phyloP scores from a whole-genome alignment of 192 early-diverging fungal species.

The Backusella parvicylindrica region DNA sequence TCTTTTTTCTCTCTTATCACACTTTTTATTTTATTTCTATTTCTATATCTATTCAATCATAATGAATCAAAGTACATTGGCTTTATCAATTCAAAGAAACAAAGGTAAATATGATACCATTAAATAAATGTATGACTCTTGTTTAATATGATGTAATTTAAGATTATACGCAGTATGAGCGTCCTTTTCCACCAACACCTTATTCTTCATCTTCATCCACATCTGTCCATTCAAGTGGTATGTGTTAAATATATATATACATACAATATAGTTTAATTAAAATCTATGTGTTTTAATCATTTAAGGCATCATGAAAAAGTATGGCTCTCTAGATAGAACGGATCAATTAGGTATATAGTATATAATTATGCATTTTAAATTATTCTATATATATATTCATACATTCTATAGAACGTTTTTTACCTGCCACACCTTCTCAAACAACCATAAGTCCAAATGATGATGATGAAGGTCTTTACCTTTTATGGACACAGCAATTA shows the following conservation, averaged over 20 bases:
- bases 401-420: background rate
- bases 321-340: background rate
- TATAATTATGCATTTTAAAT: background rate
- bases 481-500: constrained; percentile 21
- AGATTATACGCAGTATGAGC: background rate
- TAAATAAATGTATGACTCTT: too few relatives aligned
- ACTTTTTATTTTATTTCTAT: background rate
- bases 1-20: background rate
- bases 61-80: background rate
- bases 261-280: background rate
- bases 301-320: background rate
- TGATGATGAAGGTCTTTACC: constrained; percentile 23
- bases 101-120: background rate
- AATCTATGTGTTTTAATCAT: background rate
- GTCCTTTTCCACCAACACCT: background rate
- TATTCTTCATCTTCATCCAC: background rate
- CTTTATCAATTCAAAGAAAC: background rate
- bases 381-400: background rate
- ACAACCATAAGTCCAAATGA: constrained; percentile 3
- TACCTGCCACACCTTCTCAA: background rate
- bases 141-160: too few relatives aligned
- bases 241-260: background rate
- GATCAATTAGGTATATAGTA: background rate
- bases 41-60: background rate
- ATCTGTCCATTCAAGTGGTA: background rate